phyloP scores from a whole-genome alignment of 2,329 filamentous ascomycete species.

The Aspergillus ibericus region DNA sequence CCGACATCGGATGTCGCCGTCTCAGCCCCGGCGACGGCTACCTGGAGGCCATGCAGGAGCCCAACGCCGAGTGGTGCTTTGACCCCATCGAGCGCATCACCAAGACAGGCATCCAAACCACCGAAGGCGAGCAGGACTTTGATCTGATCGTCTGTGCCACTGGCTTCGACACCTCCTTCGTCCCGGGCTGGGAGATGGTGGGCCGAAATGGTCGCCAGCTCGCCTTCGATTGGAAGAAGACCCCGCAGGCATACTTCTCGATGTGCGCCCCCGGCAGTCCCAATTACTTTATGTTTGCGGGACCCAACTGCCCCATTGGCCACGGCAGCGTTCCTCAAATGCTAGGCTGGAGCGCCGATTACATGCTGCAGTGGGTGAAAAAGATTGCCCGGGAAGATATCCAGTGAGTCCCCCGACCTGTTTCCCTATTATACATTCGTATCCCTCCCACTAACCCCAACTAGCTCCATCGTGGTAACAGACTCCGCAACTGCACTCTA shows the following conservation, averaged over 20 bases:
- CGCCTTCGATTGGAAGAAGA: conserved; percentile 21
- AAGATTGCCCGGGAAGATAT: conserved; percentile 26
- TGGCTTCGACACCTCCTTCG: conserved; percentile 43
- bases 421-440: too few species aligned
- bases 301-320: conserved; percentile 23
- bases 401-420: conserved; percentile 14
- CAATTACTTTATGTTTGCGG: conserved; percentile 33
- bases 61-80: conserved; percentile 25
- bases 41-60: conserved; percentile 26
- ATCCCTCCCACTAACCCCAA: neutral
- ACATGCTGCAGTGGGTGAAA: conserved; percentile 28
- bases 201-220: conserved; percentile 27
- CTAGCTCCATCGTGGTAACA: conserved; percentile 16
- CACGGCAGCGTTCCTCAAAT: conserved; percentile 24
- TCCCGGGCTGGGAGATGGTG: conserved; percentile 36
- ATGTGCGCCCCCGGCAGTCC: conserved; percentile 23
- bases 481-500: conserved; percentile 20
- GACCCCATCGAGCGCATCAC: conserved; percentile 25
- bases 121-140: conserved; percentile 22
- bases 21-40: conserved; percentile 32
- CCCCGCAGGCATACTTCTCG: conserved; percentile 26
- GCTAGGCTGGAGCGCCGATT: conserved; percentile 21
- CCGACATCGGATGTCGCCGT: conserved; percentile 28
- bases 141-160: conserved; percentile 42
- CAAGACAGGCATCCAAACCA: conserved; percentile 19